A percentile compares a stretch with the other conserved stretches of the same genome.
These are phyloP conservation scores for Rubia yunnanensis DNA, from an alignment of 257 asterid genomes.

Conservation along the genomic window DNA sequence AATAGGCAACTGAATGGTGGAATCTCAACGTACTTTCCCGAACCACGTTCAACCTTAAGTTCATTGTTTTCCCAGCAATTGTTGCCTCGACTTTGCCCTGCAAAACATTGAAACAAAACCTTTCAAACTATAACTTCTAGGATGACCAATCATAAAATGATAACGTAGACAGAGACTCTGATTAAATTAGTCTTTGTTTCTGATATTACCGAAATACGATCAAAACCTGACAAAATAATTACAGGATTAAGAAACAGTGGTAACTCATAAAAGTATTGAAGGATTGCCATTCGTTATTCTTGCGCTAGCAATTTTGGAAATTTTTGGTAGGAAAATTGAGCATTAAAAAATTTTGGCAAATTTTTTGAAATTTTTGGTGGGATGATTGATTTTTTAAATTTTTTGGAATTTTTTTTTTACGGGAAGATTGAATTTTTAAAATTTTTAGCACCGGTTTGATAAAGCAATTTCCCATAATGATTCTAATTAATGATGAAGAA, in stretches of 20 bases:
- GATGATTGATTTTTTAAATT: too few species aligned
- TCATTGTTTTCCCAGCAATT: slow-evolving; percentile 73
- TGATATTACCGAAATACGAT: too few species aligned
- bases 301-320: not conserved
- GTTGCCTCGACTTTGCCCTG: slow-evolving; percentile 95
- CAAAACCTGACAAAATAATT: not conserved
- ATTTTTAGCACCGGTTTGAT: too few species aligned
- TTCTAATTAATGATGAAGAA: too few species aligned
- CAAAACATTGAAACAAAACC: not conserved
- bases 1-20: slow-evolving; percentile 72
- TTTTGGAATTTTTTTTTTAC: too few species aligned
- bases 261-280: not conserved
- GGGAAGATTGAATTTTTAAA: too few species aligned
- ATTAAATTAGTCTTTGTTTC: not conserved
- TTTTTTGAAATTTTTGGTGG: too few species aligned
- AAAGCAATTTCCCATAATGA: too few species aligned
- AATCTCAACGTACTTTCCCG: slow-evolving; percentile 72
- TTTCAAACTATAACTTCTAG: not conserved
- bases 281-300: not conserved
- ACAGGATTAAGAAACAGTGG: too few species aligned
- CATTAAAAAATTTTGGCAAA: too few species aligned
- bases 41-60: slow-evolving; percentile 57
- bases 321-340: too few species aligned
- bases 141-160: too few species aligned
- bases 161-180: not conserved